Evolutionary conservation across 129 eudicot genomes (phyloP).

Genomic region (Daucus carota): DNA sequence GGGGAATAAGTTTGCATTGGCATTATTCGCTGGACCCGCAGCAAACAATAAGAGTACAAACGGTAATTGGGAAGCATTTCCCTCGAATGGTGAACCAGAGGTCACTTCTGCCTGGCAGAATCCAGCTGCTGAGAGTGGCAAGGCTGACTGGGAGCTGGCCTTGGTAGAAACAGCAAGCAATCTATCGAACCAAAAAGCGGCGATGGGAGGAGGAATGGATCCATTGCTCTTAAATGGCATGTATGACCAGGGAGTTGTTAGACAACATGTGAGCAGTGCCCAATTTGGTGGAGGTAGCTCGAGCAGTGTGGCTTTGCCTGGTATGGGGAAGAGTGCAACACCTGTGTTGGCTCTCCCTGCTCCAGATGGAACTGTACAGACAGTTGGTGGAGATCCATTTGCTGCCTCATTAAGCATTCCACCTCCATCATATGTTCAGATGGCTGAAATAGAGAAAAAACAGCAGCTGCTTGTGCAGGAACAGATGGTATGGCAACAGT

Average conservation of each 20-base stretch:
- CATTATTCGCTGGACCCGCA: conserved; percentile 60
- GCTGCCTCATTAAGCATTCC: conserved; percentile 74
- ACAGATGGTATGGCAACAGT: conserved; percentile 88
- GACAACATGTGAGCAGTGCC: conserved; percentile 54
- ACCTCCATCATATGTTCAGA: conserved; percentile 92
- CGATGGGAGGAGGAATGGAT: conserved; percentile 74
- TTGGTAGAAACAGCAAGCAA: conserved; percentile 75
- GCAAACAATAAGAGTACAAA: conserved; percentile 25
- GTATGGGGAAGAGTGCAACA: conserved; percentile 29
- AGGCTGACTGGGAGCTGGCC: conserved; percentile 92
- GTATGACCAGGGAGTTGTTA: conserved; percentile 79
- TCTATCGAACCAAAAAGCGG: conserved; percentile 55
- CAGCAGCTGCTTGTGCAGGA: conserved; percentile 81
- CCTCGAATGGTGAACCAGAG: conserved; percentile 42
- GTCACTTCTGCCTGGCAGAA: conserved; percentile 85
- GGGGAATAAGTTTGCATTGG: conserved; percentile 70
- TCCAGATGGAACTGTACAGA: conserved; percentile 69
- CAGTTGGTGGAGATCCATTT: conserved; percentile 76
- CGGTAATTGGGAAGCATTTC: conserved; percentile 64
- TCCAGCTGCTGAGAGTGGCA: conserved; percentile 71
- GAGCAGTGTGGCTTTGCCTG: conserved; percentile 80
- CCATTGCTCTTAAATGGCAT: conserved; percentile 70
- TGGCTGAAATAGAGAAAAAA: conserved; percentile 89
- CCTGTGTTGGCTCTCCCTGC: conserved; percentile 85
- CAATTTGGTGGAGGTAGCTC: conserved; percentile 82